Base-by-base conservation (phyloP, 169 alveolate species). In the Plasmodium relictum region DNA sequence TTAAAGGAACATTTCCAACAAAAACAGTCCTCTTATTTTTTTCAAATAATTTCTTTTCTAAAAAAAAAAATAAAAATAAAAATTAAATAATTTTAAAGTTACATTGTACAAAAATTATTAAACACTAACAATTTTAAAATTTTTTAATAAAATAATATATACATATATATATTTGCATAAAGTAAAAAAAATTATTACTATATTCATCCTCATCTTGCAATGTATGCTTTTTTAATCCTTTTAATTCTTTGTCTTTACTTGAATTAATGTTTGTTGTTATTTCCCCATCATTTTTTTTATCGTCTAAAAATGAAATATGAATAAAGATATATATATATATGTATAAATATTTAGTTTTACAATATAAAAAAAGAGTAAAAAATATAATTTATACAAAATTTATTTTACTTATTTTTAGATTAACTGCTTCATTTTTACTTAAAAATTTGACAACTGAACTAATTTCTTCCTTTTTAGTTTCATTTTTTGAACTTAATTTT, bases 1-100 rank as follows among this genome's bases (percentile, higher is more conserved):
- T 76, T 16, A 76, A 6, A 12, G 89, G 89, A 2, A 76, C 4
- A 31, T 76, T 76, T 6, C 89, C 89, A n/a, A 76, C 68, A 22
- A 76, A 76, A 16, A 76, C 74, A n/a, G 89, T 63, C 37, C 89
- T 37, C 54, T 76, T 56, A 12, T 37, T 68, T 76, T 24, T 62
- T 6, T 76, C 89, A 48, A 42, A 14, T 26, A 44, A 39, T 39
- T 18, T 16, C 2, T 18, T 16, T 41, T 42, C 0, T 1, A 59
- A 20, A 44, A 58, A 58, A 73, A 58, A 56, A 58, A 26, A 56
- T 37, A 39, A 31, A 58, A 58, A 56, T 41, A 24, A 16, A 54
- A 6, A 54, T 54, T 3, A 54, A 10, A 48, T 2, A 48, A 2
- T 3, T 31, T 31, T 3, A 31, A 31, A 31, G 3, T 31, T 3